Evolutionary conservation across 257 asterid genomes (phyloP).

Genomic region (Scutellaria galericulata): DNA sequence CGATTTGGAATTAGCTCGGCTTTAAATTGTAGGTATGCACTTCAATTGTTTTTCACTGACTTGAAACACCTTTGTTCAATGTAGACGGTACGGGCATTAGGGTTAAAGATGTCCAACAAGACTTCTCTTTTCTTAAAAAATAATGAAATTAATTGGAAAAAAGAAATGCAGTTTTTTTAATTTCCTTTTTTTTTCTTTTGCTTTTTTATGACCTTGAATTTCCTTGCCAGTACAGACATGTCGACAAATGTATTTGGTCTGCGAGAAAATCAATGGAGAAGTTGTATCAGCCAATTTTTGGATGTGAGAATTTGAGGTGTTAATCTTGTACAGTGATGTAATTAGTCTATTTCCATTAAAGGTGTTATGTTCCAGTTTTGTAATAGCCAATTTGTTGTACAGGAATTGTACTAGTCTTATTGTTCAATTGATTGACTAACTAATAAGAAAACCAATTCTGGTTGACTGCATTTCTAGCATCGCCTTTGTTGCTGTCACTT

Average conservation of each 20-base stretch:
- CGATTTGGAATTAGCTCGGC: slow-evolving; percentile 74
- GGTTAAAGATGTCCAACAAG: too few relatives aligned
- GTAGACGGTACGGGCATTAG: too few relatives aligned
- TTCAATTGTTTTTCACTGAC: slow-evolving; percentile 1
- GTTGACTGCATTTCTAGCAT: too few relatives aligned
- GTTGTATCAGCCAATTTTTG: background rate
- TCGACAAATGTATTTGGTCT: slow-evolving; percentile 4
- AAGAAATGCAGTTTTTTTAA: background rate
- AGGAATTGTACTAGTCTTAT: too few relatives aligned
- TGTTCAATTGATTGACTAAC: too few relatives aligned
- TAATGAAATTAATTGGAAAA: too few relatives aligned
- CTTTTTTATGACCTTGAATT: background rate
- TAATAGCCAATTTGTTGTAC: slow-evolving; percentile 9
- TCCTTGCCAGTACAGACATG: background rate
- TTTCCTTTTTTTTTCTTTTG: background rate
- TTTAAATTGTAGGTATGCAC: slow-evolving; percentile 31
- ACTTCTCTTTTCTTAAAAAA: too few relatives aligned
- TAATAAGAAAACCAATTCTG: too few relatives aligned
- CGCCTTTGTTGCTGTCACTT: too few relatives aligned
- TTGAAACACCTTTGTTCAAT: background rate
- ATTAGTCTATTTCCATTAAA: background rate
- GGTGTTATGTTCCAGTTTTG: slow-evolving; percentile 1
- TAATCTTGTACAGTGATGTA: slow-evolving; percentile 22
- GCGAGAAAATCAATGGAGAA: slow-evolving; percentile 1
- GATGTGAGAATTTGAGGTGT: slow-evolving; percentile 15